A percentile compares a stretch with the other conserved stretches of the same genome.
Evolutionary conservation across 257 asterid genomes (phyloP).

Genomic region (Gentiana straminea): DNA sequence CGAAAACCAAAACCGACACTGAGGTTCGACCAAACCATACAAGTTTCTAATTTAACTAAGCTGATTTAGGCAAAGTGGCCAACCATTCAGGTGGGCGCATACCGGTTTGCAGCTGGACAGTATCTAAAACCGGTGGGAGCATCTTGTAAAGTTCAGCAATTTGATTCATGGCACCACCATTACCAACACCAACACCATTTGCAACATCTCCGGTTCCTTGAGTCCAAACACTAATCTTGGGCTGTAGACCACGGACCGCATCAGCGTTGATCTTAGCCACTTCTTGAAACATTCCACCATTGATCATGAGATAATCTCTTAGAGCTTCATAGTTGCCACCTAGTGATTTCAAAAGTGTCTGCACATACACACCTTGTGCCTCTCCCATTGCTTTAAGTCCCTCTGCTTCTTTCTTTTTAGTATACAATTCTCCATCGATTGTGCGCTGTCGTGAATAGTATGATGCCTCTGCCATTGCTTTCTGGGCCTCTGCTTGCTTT

Average conservation of each 20-base stretch:
- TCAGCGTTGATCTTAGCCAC: slow-evolving; percentile 5
- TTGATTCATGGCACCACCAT: neutral
- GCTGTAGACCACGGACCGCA: slow-evolving; percentile 5
- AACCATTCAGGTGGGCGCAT: slow-evolving; percentile 8
- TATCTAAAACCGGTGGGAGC: slow-evolving; percentile 2
- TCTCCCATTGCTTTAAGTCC: slow-evolving; percentile 6
- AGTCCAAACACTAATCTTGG: slow-evolving; percentile 1
- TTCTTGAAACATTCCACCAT: slow-evolving; percentile 5
- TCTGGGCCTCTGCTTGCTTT: slow-evolving; percentile 1
- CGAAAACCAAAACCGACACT: too few species aligned
- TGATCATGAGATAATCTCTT: slow-evolving; percentile 7
- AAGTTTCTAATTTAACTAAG: neutral
- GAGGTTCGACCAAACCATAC: too few species aligned
- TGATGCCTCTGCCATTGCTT: neutral
- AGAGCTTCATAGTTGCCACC: slow-evolving; percentile 2
- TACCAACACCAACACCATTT: neutral
- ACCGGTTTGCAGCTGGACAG: slow-evolving; percentile 5
- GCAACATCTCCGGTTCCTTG: neutral
- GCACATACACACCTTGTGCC: slow-evolving; percentile 1
- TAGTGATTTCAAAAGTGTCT: neutral
- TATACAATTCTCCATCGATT: slow-evolving; percentile 2
- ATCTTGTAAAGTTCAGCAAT: slow-evolving; percentile 5
- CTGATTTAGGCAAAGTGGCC: slow-evolving; percentile 1
- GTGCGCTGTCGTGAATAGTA: neutral
- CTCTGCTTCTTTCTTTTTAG: slow-evolving; percentile 7